Percentiles rank a stretch among this genome's conserved stretches.
phyloP scores from a whole-genome alignment of 75 land plant genomes.

The Chamaecyparis obtusa region DNA sequence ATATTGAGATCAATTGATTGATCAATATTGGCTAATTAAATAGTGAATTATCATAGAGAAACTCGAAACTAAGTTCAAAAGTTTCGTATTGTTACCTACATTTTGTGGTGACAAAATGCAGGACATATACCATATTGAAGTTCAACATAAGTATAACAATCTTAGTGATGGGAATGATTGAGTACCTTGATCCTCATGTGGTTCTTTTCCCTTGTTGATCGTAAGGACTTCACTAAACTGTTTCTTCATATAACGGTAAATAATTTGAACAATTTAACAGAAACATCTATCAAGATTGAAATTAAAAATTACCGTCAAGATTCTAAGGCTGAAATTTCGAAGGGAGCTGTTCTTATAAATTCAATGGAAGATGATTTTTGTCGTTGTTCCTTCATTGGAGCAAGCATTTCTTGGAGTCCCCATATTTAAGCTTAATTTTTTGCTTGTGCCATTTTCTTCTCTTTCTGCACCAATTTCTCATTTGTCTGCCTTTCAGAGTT shows the following conservation, averaged over 20 bases:
- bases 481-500: neutral
- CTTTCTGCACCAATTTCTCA: neutral
- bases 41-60: too few species aligned
- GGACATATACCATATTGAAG: neutral
- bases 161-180: neutral
- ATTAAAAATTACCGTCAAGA: neutral
- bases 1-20: too few species aligned
- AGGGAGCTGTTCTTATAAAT: neutral
- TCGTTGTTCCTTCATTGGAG: neutral
- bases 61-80: too few species aligned
- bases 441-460: neutral
- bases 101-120: too few species aligned
- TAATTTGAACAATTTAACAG: neutral
- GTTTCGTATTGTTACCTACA: too few species aligned
- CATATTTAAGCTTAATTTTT: too few species aligned
- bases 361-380: neutral
- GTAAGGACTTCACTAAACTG: neutral
- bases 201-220: neutral
- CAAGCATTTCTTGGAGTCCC: neutral
- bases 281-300: neutral
- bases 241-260: too few species aligned
- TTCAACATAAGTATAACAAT: neutral
- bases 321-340: neutral
- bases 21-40: too few species aligned
- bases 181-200: neutral